A percentile compares a stretch with the other conserved stretches of the same genome.
These are phyloP conservation scores for Hypholoma sublateritium DNA, from an alignment of 768 basidiomycete species.

Conservation along the genomic window DNA sequence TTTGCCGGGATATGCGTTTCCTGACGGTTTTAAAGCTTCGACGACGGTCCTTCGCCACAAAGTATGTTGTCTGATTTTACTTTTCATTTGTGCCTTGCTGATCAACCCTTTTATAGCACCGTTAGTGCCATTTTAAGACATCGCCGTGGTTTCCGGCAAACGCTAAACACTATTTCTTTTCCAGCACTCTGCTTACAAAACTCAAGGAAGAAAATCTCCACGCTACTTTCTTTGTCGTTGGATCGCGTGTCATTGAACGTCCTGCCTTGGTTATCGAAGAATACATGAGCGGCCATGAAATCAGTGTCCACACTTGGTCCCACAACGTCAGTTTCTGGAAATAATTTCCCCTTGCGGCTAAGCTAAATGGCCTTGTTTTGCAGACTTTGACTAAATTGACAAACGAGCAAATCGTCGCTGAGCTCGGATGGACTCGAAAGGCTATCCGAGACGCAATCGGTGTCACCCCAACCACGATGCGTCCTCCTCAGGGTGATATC, in stretches of 20 bases:
- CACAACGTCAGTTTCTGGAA: constrained; percentile 50
- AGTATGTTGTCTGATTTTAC: constrained; percentile 48
- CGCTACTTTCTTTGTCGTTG: constrained; percentile 91
- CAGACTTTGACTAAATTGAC: constrained; percentile 68
- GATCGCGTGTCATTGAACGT: constrained; percentile 79
- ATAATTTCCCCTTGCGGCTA: not conserved
- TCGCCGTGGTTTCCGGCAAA: not conserved
- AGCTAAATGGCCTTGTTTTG: constrained; percentile 6
- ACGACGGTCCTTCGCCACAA: constrained; percentile 85
- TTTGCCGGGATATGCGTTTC: not conserved
- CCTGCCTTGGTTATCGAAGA: constrained; percentile 75
- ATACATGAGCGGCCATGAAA: constrained; percentile 78
- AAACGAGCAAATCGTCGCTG: constrained; percentile 85
- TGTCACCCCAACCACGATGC: constrained; percentile 76
- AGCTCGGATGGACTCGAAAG: constrained; percentile 89
- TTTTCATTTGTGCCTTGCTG: not conserved
- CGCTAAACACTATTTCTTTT: constrained; percentile 8
- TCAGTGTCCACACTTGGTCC: constrained; percentile 90
- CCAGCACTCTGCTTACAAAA: constrained; percentile 69
- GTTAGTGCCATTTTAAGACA: constrained; percentile 30
- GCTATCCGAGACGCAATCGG: constrained; percentile 78
- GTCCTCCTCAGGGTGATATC: constrained; percentile 82
- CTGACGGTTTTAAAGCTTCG: constrained; percentile 43
- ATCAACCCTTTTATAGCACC: constrained; percentile 37
- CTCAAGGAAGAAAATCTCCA: constrained; percentile 58